Percentiles rank a stretch among this genome's conserved stretches.
Conservation (phyloP, 2,329 filamentous ascomycete genomes). For the Neonectria neomacrospora region DNA sequence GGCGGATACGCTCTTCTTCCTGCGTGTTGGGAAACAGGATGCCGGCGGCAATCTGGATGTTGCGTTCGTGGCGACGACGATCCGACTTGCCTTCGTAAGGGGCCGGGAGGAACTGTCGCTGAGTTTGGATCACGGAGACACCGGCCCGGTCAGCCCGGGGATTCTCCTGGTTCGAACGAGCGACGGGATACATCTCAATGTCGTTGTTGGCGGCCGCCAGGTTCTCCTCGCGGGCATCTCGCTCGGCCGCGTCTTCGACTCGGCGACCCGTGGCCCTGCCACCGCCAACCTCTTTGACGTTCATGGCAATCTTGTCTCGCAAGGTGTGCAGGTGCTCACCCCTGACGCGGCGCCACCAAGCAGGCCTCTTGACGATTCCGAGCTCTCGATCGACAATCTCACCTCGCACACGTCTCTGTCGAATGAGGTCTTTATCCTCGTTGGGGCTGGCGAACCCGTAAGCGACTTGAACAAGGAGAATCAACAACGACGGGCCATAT, state of each 20-base stretch:
- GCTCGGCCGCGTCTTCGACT: slow-evolving; percentile 54
- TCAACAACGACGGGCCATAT: slow-evolving; percentile 67
- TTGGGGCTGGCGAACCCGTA: slow-evolving; percentile 73
- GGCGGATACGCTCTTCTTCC: slow-evolving; percentile 47
- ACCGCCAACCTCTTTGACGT: slow-evolving; percentile 66
- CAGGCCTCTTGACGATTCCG: slow-evolving; percentile 69
- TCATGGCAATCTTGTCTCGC: slow-evolving; percentile 64
- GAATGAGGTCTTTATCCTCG: slow-evolving; percentile 75
- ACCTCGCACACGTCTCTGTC: slow-evolving; percentile 69
- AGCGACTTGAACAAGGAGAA: slow-evolving; percentile 64
- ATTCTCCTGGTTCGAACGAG: slow-evolving; percentile 39
- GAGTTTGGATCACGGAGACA: slow-evolving; percentile 40
- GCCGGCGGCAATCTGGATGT: slow-evolving; percentile 55
- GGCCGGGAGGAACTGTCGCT: slow-evolving; percentile 22
- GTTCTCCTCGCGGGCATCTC: slow-evolving; percentile 48
- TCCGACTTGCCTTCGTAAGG: slow-evolving; percentile 58
- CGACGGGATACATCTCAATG: slow-evolving; percentile 54
- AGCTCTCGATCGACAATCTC: slow-evolving; percentile 68
- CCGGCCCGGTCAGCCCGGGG: slow-evolving; percentile 48
- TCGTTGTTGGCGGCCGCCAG: slow-evolving; percentile 47
- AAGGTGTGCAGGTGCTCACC: slow-evolving; percentile 58
- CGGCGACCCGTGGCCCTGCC: slow-evolving; percentile 56
- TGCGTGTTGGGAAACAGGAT: slow-evolving; percentile 61
- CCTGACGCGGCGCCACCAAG: slow-evolving; percentile 71
- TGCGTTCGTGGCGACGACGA: slow-evolving; percentile 57